Percentiles rank a stretch among this genome's conserved stretches.
These are phyloP conservation scores for Podospora australis DNA, from an alignment of 495 filamentous ascomycete species.

Conservation along the genomic window DNA sequence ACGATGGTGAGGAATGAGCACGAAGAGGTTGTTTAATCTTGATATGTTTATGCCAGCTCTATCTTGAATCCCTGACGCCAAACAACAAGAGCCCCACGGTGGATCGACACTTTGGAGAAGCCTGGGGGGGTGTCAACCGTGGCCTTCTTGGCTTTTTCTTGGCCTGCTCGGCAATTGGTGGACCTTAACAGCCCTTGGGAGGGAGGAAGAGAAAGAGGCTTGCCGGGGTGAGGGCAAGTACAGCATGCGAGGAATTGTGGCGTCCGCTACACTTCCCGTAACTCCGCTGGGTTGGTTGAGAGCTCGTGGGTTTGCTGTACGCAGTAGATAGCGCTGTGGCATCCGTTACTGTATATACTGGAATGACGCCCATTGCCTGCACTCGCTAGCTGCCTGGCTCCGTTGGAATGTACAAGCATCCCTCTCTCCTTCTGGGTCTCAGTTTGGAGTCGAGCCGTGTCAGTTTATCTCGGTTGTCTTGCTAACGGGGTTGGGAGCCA, in stretches of 20 bases:
- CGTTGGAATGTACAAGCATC: no score
- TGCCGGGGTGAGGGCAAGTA: no score
- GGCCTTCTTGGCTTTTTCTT: neutral
- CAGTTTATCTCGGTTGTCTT: conserved; percentile 5
- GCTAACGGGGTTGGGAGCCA: conserved; percentile 1
- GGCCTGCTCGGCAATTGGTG: conserved; percentile 21
- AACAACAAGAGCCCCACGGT: neutral
- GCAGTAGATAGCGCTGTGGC: no score
- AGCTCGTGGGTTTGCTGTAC: no score
- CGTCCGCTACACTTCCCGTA: conserved; percentile 7
- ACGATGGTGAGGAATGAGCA: neutral
- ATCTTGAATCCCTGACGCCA: neutral
- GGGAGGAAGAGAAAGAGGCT: neutral
- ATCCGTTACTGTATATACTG: no score
- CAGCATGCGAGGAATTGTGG: conserved; percentile 7
- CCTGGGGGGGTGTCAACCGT: neutral
- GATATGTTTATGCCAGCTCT: conserved; percentile 16
- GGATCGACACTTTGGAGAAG: neutral
- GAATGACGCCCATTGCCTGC: no score
- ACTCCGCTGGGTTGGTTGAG: neutral
- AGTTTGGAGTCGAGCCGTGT: neutral
- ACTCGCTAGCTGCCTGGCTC: no score
- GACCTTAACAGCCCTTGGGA: no score
- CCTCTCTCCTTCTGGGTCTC: no score
- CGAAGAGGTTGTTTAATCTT: conserved; percentile 13